Base-by-base conservation (phyloP, 257 asterid genomes). In the Ehretia macrophylla region DNA sequence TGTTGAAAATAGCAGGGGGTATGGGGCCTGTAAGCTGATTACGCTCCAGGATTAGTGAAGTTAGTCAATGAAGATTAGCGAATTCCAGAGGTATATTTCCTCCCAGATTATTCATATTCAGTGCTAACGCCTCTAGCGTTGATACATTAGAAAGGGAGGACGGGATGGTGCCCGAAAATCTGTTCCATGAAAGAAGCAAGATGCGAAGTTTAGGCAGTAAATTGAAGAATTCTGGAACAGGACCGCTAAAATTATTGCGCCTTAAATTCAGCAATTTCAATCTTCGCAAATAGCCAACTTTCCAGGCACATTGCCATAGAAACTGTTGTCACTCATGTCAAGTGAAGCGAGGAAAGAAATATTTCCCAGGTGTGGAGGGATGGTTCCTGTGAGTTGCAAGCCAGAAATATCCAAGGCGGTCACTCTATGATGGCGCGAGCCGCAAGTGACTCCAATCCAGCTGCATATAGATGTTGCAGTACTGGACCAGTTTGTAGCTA, bases 391-490 rank as follows among this genome's bases (percentile, higher is more conserved):
- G 12, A 78, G 66, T 23, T 52, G 19, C 49, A 78, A 64, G 20
- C 63, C 50, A 0, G 81, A 68, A 23, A 77, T n/a, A 17, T 78
- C 71, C 11, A 75, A 75, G 44, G 74, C 51, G 0, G 64, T 59
- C 27, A 71, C 72, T 55, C 81, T 37, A 11, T 13, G 59, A 12
- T 51, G 59, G 10, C 3, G 17, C 8, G 0, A 4, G 39, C 60
- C 57, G 55, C 81, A 75, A 17, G 68, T 44, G 37, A 75, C 74
- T n/a, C 81, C 81, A 35, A 71, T 71, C 77, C 75, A 75, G 44
- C 32, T 71, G 74, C 75, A 75, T 18, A 75, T 12, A 20, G 81
- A 60, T 27, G n/a, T n/a, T n/a, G 35, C 35, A 27, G 35, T 6
- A 27, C 4, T 27, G 35, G 35, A 27, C 35, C 35, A 27, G 6